Evolutionary conservation across 805 yeast genomes (phyloP), one percentile per base, ranked within the genome.

Genomic region (Saturnispora silvae): DNA sequence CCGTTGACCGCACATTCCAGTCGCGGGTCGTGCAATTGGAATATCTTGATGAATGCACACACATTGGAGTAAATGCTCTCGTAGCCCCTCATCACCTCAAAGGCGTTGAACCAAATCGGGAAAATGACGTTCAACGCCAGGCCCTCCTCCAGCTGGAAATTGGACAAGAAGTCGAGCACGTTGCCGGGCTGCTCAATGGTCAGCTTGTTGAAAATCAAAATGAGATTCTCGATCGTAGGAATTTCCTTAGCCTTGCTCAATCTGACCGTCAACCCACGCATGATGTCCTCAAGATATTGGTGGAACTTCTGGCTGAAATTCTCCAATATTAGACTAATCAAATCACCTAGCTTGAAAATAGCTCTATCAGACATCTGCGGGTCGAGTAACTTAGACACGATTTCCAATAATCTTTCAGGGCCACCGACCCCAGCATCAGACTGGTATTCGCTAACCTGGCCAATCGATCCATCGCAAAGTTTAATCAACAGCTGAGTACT

Each of bases 91-190:
- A 87, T 71, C 2, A 79, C 75, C 47, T 83, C 89, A 56, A 84
- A 87, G 2, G 84, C 70, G 19, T 72, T 74, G 34, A 89, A 68
- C 97, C 97, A 92, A 35, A 81, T 77, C 2, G 79, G 77, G 35
- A 89, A 54, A 1, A 84, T 72, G 3, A 68, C 57, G 18, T 61
- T 61, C 8, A 86, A 60, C 1, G 81, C 78, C 19, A 65, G 48
- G 41, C 14, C 44, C 2, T 42, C 38, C 3, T 60, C 60, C 14
- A 49, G 20, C 28, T 36, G 29, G 40, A 72, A 60, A 7, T 58
- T 56, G 16, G 64, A 60, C 35, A 89, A 65, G 40, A 84, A 77
- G 28, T 73, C 64, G 2, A 87, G 59, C 26, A 84, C 76, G 14
- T 76, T 76, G 6, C 55, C 55, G 0, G 92, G 76, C 27, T 86